A percentile compares a stretch with the other conserved stretches of the same genome.
These are phyloP conservation scores for Candida broadrunensis DNA, from an alignment of 805 yeast genomes.

Conservation along the genomic window DNA sequence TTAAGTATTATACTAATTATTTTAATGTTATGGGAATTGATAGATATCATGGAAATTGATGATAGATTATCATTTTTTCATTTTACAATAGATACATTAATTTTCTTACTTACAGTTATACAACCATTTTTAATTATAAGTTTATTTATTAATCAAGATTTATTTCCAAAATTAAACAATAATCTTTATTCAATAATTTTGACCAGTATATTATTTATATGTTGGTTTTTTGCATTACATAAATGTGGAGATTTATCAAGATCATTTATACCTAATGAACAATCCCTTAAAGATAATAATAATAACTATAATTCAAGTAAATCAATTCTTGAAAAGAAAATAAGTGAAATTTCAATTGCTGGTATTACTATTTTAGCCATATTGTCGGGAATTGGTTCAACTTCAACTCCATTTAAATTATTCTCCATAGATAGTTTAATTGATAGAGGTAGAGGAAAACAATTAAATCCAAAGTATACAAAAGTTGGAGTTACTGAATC, in stretches of 20 bases:
- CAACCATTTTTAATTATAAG: conserved; percentile 41
- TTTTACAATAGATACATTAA: conserved; percentile 34
- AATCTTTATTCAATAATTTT: conserved; percentile 2
- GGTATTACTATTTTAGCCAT: conserved; percentile 51
- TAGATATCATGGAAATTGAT: conserved; percentile 17
- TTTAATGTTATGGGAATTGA: conserved; percentile 36
- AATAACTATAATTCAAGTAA: conserved; percentile 2
- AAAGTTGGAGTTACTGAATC: conserved; percentile 17
- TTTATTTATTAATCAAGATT: conserved; percentile 25
- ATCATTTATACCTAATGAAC: conserved; percentile 17
- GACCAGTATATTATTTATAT: conserved; percentile 12
- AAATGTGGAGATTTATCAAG: conserved; percentile 32
- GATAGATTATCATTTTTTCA: conserved; percentile 34
- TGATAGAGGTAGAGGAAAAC: background rate
- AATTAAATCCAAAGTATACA: background rate
- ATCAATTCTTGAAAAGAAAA: conserved; percentile 37
- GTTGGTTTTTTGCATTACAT: conserved; percentile 34
- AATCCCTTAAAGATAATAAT: conserved; percentile 7
- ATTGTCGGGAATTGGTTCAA: conserved; percentile 51
- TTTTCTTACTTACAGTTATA: conserved; percentile 37
- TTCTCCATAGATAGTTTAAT: conserved; percentile 10
- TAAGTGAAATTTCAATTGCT: conserved; percentile 44
- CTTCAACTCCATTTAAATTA: conserved; percentile 40
- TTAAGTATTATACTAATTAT: conserved; percentile 29
- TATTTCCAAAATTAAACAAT: conserved; percentile 14